Percentiles rank a stretch among this genome's conserved stretches.
Evolutionary conservation across 2,329 filamentous ascomycete genomes (phyloP).

Genomic region (Ploettnerulaceae sp.): DNA sequence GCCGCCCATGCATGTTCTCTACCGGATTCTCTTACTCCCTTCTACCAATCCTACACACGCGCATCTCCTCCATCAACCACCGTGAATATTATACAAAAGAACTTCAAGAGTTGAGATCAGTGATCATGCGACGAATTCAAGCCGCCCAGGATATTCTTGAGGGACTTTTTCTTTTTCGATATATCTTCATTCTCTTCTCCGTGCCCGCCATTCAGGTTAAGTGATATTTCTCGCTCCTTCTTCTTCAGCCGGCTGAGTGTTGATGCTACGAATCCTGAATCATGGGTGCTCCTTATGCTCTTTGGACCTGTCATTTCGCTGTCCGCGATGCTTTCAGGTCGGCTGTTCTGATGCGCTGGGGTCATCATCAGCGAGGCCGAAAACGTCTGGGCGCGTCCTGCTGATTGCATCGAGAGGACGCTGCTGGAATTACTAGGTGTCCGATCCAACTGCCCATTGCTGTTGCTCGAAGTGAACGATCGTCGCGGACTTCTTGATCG

Average conservation of each 20-base stretch:
- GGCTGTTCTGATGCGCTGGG: conserved; percentile 16
- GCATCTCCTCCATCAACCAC: neutral
- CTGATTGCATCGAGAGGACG: conserved; percentile 21
- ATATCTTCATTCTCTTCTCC: conserved; percentile 20
- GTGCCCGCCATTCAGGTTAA: neutral
- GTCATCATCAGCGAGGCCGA: conserved; percentile 30
- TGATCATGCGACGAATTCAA: conserved; percentile 5
- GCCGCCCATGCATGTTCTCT: conserved; percentile 12
- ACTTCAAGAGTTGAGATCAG: neutral
- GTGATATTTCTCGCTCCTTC: conserved; percentile 12
- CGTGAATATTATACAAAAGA: conserved; percentile 13
- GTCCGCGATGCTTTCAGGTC: conserved; percentile 12
- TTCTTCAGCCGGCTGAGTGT: conserved; percentile 26
- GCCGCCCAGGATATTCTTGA: conserved; percentile 32
- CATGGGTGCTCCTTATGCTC: conserved; percentile 13
- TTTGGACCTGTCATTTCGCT: conserved; percentile 11
- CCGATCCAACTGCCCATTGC: conserved; percentile 19
- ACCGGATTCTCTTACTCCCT: neutral
- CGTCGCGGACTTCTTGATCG: conserved; percentile 30
- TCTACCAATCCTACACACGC: neutral
- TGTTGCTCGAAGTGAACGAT: conserved; percentile 29
- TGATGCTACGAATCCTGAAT: conserved; percentile 23
- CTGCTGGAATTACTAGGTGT: conserved; percentile 30
- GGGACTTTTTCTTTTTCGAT: conserved; percentile 31
- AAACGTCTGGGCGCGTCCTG: conserved; percentile 11